A percentile compares a stretch with the other conserved stretches of the same genome.
Evolutionary conservation across 2,329 filamentous ascomycete genomes (phyloP).

Genomic region (Fusarium stilboides): DNA sequence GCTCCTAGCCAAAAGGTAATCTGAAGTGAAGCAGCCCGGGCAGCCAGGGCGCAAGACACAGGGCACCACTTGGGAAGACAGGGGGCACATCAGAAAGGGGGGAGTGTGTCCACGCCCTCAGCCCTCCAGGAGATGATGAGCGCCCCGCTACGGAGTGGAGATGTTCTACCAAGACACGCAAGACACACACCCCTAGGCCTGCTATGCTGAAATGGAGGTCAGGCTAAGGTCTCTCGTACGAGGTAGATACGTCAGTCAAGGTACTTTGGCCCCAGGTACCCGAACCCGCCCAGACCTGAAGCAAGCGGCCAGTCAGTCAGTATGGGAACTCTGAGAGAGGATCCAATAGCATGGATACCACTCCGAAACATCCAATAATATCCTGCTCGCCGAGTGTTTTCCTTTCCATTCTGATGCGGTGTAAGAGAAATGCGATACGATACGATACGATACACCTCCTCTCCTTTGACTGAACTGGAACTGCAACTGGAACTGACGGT

Average conservation of each 20-base stretch:
- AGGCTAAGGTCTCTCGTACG: slow-evolving; percentile 43
- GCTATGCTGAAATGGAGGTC: slow-evolving; percentile 40
- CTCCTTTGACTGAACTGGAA: slow-evolving; percentile 12
- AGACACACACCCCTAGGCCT: slow-evolving; percentile 18
- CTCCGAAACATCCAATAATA: slow-evolving; percentile 7
- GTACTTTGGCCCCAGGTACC: slow-evolving; percentile 47
- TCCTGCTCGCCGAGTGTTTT: slow-evolving; percentile 18
- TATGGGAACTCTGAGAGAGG: neutral
- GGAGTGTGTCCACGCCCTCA: slow-evolving; percentile 35
- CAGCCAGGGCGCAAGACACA: slow-evolving; percentile 50
- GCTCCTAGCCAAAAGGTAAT: slow-evolving; percentile 51
- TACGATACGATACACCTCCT: slow-evolving; percentile 21
- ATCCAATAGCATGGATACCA: slow-evolving; percentile 5
- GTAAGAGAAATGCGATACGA: slow-evolving; percentile 27
- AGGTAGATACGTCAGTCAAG: slow-evolving; percentile 50
- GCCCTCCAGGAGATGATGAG: slow-evolving; percentile 37
- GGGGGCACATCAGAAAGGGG: slow-evolving; percentile 23
- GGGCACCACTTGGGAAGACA: slow-evolving; percentile 46
- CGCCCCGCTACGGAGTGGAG: slow-evolving; percentile 21
- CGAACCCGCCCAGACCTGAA: slow-evolving; percentile 36
- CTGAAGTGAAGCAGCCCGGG: slow-evolving; percentile 52
- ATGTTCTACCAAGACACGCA: slow-evolving; percentile 1
- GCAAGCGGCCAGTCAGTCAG: slow-evolving; percentile 29
- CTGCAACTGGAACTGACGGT: slow-evolving; percentile 23
- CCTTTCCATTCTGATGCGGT: slow-evolving; percentile 33